Conservation (phyloP, 78 protist species). For the Creolimax fragrantissima region DNA sequence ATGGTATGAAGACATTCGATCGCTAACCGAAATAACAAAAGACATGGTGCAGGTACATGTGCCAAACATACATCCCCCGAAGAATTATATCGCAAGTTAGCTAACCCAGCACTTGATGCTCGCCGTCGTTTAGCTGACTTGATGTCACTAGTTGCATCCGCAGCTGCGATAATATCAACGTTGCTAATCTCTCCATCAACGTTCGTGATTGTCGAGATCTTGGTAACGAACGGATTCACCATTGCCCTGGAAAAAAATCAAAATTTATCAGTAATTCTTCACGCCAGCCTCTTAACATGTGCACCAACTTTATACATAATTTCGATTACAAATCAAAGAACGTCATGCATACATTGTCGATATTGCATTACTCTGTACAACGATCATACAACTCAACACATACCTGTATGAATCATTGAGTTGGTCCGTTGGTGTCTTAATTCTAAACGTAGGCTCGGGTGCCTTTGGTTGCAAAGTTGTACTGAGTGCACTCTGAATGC, state of each 20-base stretch:
- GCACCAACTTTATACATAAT: too few relatives aligned
- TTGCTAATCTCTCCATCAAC: not conserved
- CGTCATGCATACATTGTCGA: too few relatives aligned
- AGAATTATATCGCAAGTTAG: not conserved
- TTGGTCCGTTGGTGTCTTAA: not conserved
- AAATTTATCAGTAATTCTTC: too few relatives aligned
- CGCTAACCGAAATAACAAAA: too few relatives aligned
- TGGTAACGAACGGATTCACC: not conserved
- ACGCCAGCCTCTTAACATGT: too few relatives aligned
- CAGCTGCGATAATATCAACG: not conserved
- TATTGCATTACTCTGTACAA: too few relatives aligned
- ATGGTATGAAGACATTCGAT: too few relatives aligned
- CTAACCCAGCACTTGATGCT: not conserved
- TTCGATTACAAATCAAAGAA: too few relatives aligned
- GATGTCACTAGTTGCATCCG: not conserved
- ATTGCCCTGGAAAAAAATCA: not conserved
- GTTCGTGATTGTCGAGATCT: not conserved
- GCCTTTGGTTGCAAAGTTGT: not conserved
- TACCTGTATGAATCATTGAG: not conserved
- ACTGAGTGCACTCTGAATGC: not conserved
- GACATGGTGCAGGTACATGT: not conserved
- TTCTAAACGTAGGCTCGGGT: not conserved
- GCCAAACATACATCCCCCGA: not conserved
- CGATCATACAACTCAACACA: too few relatives aligned
- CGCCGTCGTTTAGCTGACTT: not conserved